Conservation (phyloP, 1,284 basidiomycete species). For the Tilletia horrida region DNA sequence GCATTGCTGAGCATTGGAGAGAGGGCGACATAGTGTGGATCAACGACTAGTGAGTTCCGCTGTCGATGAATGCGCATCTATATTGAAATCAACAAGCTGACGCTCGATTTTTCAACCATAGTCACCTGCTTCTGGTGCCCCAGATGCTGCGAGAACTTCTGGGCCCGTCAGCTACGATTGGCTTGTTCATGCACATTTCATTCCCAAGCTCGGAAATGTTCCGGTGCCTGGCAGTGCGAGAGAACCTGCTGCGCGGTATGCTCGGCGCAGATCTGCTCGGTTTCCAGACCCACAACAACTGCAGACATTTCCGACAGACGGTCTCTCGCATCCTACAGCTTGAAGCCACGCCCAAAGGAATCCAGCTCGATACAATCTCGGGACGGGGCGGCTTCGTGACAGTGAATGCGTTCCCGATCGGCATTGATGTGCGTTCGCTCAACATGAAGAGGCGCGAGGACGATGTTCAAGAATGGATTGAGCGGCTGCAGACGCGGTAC, state of each 20-base stretch:
- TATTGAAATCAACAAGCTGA: conserved; percentile 59
- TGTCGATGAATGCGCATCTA: conserved; percentile 40
- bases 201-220: conserved; percentile 85
- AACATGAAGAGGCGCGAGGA: conserved; percentile 70
- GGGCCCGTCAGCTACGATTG: conserved; percentile 67
- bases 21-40: conserved; percentile 72
- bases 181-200: conserved; percentile 83
- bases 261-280: conserved; percentile 72
- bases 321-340: conserved; percentile 74
- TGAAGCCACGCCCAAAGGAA: conserved; percentile 78
- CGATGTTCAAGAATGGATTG: conserved; percentile 77
- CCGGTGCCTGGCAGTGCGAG: conserved; percentile 66
- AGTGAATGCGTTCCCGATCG: conserved; percentile 82
- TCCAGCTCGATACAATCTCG: conserved; percentile 59
- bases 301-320: conserved; percentile 62
- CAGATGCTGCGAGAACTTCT: conserved; percentile 66
- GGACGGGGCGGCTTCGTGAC: conserved; percentile 66
- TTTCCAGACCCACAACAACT: conserved; percentile 74
- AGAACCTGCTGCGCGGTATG: conserved; percentile 66
- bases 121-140: conserved; percentile 81
- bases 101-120: conserved; percentile 22
- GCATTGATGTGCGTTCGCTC: conserved; percentile 73
- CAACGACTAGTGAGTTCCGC: conserved; percentile 39
- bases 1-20: conserved; percentile 69
- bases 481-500: conserved; percentile 71